Evolutionary conservation across 208 protist genomes (phyloP).

Genomic region (Leishmania gerbilli): DNA sequence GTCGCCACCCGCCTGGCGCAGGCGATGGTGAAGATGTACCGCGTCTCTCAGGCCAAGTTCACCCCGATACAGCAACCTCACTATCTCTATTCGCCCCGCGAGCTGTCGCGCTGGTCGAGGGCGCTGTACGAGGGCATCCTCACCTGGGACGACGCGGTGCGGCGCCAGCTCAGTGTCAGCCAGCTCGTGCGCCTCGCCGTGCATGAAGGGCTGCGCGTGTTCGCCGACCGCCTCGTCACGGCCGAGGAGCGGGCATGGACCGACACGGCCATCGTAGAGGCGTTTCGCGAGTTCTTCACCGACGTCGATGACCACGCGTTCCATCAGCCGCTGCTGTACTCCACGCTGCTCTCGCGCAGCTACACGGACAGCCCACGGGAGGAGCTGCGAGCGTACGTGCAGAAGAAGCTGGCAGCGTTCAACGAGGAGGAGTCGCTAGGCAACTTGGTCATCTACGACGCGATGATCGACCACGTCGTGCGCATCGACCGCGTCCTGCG

Average conservation of each 20-base stretch:
- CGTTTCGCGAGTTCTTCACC: conserved; percentile 87
- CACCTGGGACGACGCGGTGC: conserved; percentile 61
- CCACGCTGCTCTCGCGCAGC: conserved; percentile 92
- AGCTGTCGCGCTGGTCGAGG: conserved; percentile 98
- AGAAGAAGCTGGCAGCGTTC: conserved; percentile 92
- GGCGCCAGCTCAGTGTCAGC: conserved; percentile 31
- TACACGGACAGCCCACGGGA: conserved; percentile 92
- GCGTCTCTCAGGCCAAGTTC: conserved; percentile 92
- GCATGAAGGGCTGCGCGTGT: conserved; percentile 98
- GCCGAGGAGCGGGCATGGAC: conserved; percentile 96
- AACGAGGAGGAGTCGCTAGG: conserved; percentile 96
- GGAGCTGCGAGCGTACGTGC: conserved; percentile 91
- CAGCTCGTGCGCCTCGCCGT: conserved; percentile 94
- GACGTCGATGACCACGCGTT: conserved; percentile 56
- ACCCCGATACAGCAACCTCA: conserved; percentile 96
- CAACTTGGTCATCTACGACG: conserved; percentile 97
- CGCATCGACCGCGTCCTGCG: conserved; percentile 98
- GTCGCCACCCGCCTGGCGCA: conserved; percentile 71
- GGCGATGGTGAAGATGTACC: conserved; percentile 98
- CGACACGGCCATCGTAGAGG: conserved; percentile 76
- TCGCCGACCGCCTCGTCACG: conserved; percentile 94
- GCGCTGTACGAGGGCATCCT: conserved; percentile 96
- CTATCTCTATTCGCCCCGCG: conserved; percentile 99
- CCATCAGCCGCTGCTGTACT: conserved; percentile 96
- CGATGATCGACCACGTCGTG: conserved; percentile 98